Evolutionary conservation across 306 rosid genomes (phyloP).

Genomic region (Fragaria vesca): DNA sequence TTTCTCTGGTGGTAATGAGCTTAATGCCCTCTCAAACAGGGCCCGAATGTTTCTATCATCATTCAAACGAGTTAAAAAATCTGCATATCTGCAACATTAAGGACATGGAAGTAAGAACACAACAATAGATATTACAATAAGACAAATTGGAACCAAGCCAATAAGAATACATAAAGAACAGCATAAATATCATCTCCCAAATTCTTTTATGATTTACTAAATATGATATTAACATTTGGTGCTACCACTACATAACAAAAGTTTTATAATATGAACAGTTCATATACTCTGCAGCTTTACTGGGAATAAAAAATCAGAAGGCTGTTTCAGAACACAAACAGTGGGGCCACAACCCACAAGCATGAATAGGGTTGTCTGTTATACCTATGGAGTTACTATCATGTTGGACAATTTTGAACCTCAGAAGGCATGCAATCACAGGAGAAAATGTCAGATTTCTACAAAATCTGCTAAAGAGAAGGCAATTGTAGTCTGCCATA

Average conservation of each 20-base stretch:
- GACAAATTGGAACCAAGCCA: not conserved
- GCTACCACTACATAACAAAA: not conserved
- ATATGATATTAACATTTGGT: not conserved
- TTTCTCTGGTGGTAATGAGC: slow-evolving; percentile 72
- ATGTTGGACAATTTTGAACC: not conserved
- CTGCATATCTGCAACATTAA: slow-evolving; percentile 71
- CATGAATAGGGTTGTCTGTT: not conserved
- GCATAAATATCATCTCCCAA: not conserved
- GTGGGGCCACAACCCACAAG: slow-evolving; percentile 1
- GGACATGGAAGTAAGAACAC: slow-evolving; percentile 14
- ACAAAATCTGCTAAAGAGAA: not conserved
- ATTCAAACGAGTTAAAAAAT: slow-evolving; percentile 87
- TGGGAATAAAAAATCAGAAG: not conserved
- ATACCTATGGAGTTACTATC: not conserved
- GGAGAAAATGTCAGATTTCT: not conserved
- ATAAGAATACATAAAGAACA: slow-evolving; percentile 4
- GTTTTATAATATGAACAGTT: not conserved
- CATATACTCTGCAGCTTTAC: not conserved
- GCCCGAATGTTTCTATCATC: slow-evolving; percentile 97
- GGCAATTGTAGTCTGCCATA: not conserved
- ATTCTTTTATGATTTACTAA: not conserved
- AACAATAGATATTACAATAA: not conserved
- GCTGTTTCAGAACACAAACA: not conserved
- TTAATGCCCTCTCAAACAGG: slow-evolving; percentile 87
- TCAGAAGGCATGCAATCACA: not conserved